Evolutionary conservation across 2,329 filamentous ascomycete genomes (phyloP).

Genomic region (Myrmaecium sp.): DNA sequence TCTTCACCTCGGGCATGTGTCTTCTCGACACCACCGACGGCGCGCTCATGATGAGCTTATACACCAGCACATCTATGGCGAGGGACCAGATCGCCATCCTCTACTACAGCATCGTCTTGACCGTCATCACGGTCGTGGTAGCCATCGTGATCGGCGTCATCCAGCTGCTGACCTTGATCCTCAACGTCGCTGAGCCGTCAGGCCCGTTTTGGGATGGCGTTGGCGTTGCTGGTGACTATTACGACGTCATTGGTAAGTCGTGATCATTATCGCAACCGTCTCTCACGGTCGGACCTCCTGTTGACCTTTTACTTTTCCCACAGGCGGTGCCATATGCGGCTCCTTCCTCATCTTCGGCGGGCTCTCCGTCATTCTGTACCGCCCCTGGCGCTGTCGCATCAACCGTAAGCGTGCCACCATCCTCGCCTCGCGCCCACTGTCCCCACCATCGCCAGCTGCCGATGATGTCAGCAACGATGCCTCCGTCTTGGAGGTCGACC

Average conservation of each 20-base stretch:
- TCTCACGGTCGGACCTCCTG: too few species aligned
- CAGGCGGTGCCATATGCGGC: conserved; percentile 60
- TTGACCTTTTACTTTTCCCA: too few species aligned
- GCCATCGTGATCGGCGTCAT: conserved; percentile 74
- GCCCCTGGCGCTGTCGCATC: conserved; percentile 55
- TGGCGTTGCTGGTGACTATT: conserved; percentile 56
- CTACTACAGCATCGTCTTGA: conserved; percentile 85
- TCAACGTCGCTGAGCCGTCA: conserved; percentile 56
- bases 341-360: conserved; percentile 64
- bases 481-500: too few species aligned
- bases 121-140: conserved; percentile 65
- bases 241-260: conserved; percentile 54
- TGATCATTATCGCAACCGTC: too few species aligned
- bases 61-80: conserved; percentile 63
- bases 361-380: conserved; percentile 58
- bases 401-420: too few species aligned
- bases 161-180: conserved; percentile 62
- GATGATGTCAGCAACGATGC: too few species aligned
- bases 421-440: too few species aligned
- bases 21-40: conserved; percentile 84
- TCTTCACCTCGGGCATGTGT: conserved; percentile 95
- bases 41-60: conserved; percentile 86
- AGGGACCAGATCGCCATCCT: conserved; percentile 75
- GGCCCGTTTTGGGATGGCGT: conserved; percentile 89
- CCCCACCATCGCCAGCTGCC: too few species aligned